Conservation (phyloP, 345 rosid genomes). For the Barbarea vulgaris region DNA sequence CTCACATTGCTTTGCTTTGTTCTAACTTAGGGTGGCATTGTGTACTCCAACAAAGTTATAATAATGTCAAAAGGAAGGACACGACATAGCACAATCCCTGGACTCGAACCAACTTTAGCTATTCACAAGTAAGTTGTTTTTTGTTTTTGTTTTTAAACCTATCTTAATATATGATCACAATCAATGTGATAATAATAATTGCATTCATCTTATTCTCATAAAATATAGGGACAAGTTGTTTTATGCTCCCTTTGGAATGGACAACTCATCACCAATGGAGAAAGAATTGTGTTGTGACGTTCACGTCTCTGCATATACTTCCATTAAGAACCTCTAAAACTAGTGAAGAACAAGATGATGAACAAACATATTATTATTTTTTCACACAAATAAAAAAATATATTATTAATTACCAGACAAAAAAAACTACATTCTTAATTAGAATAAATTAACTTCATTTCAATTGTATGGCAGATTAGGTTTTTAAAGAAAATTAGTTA, state of each 20-base stretch:
- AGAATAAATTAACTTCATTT: too few species aligned
- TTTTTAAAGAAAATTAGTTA: too few species aligned
- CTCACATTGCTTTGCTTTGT: slow-evolving; percentile 23
- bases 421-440: too few species aligned
- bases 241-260: slow-evolving; percentile 62
- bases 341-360: neutral
- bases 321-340: slow-evolving; percentile 49
- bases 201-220: neutral
- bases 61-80: slow-evolving; percentile 46
- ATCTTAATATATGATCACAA: slow-evolving; percentile 10
- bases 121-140: slow-evolving; percentile 57
- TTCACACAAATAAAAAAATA: neutral
- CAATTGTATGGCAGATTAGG: too few species aligned
- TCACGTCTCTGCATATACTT: slow-evolving; percentile 65
- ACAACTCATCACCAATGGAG: slow-evolving; percentile 50
- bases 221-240: slow-evolving; percentile 66
- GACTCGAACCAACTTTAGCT: slow-evolving; percentile 61
- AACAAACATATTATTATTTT: neutral
- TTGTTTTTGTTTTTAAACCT: neutral
- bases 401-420: too few species aligned
- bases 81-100: slow-evolving; percentile 48
- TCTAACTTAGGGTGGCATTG: slow-evolving; percentile 65
- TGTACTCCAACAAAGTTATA: slow-evolving; percentile 77
- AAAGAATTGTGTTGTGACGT: slow-evolving; percentile 54
- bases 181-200: neutral